Percentiles rank a stretch among this genome's conserved stretches.
Evolutionary conservation across 805 yeast species (phyloP).

Genomic region (Kazachstania viticola): DNA sequence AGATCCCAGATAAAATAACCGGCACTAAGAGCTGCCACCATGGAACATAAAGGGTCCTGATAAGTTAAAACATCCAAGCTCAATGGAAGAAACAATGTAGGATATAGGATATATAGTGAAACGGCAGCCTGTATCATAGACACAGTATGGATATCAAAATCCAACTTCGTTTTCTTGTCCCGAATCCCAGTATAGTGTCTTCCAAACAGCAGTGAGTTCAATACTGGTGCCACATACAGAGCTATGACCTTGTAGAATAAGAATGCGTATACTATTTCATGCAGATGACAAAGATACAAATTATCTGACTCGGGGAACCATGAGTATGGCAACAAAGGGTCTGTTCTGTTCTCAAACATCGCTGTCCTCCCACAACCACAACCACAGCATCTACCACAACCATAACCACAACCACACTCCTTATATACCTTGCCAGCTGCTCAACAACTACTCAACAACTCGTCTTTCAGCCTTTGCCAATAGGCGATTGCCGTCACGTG

Average conservation of each 20-base stretch:
- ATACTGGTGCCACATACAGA: constrained; percentile 34
- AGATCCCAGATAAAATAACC: constrained; percentile 95
- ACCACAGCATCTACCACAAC: too few relatives aligned
- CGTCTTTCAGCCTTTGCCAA: too few relatives aligned
- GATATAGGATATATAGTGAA: constrained; percentile 48
- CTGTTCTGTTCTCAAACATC: constrained; percentile 1
- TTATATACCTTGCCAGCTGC: too few relatives aligned
- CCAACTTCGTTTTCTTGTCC: constrained; percentile 38
- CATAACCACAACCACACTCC: too few relatives aligned
- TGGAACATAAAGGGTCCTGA: constrained; percentile 61
- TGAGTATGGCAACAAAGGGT: constrained; percentile 23
- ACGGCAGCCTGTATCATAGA: constrained; percentile 74
- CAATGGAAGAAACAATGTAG: constrained; percentile 43
- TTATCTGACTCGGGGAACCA: constrained; percentile 29
- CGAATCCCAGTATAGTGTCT: constrained; percentile 38
- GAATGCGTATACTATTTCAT: constrained; percentile 56
- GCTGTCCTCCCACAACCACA: too few relatives aligned
- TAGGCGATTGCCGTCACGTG: too few relatives aligned
- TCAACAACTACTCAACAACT: too few relatives aligned
- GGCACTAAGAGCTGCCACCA: constrained; percentile 56
- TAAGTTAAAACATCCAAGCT: constrained; percentile 47
- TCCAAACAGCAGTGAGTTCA: constrained; percentile 42
- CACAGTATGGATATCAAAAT: constrained; percentile 85
- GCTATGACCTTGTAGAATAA: constrained; percentile 48
- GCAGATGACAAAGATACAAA: constrained; percentile 46